Conservation (phyloP, 116 monocot species). For the Dioscorea cayenensis region DNA sequence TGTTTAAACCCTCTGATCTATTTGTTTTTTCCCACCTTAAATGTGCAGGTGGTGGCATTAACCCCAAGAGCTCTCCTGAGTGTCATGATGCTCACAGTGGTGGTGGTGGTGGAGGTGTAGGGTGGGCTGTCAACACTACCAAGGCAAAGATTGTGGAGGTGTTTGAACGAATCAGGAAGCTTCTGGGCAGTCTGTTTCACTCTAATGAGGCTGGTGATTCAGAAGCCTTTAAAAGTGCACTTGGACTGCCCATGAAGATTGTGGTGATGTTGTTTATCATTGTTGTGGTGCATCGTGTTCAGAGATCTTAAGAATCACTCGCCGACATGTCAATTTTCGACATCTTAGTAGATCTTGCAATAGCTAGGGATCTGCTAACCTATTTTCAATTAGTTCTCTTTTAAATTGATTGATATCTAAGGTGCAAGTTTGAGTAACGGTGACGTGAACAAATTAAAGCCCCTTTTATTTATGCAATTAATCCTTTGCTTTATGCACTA, state of each 20-base stretch:
- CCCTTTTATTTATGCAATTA: not conserved
- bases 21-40: too few species aligned
- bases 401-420: too few species aligned
- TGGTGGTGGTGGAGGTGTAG: conserved; percentile 10
- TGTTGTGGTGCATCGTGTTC: conserved; percentile 40
- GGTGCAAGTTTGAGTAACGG: not conserved
- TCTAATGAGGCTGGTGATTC: conserved; percentile 4
- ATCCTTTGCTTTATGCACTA: not conserved
- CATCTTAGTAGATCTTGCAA: not conserved
- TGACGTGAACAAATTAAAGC: not conserved
- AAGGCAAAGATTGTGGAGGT: conserved; percentile 50
- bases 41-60: not conserved
- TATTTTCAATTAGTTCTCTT: too few species aligned
- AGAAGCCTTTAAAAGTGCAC: conserved; percentile 18
- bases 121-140: conserved; percentile 30
- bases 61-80: conserved; percentile 15
- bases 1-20: not conserved
- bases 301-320: conserved; percentile 25
- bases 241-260: conserved; percentile 59
- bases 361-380: not conserved
- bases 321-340: conserved; percentile 12
- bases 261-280: conserved; percentile 62
- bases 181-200: conserved; percentile 36
- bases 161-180: conserved; percentile 30
- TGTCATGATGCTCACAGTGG: not conserved